Evolutionary conservation across 352 stramenopile species (phyloP).

Genomic region (Peronospora farinosa): DNA sequence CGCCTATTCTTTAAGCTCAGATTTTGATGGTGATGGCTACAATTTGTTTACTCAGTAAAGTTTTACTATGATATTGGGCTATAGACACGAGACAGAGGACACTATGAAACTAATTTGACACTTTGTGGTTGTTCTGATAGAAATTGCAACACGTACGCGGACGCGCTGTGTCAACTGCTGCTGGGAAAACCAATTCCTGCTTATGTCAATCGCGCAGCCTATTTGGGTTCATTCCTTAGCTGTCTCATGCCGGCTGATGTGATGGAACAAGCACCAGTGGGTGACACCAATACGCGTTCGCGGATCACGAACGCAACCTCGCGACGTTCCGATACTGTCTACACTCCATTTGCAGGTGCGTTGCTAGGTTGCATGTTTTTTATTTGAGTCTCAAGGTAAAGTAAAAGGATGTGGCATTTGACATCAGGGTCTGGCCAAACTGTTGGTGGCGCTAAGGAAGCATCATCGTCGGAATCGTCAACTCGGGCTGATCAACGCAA

Average conservation of each 20-base stretch:
- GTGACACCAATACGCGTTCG: conserved; percentile 24
- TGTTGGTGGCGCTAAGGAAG: conserved; percentile 17
- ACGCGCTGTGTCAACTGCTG: conserved; percentile 80
- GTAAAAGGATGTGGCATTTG: not conserved
- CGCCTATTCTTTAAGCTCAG: conserved; percentile 75
- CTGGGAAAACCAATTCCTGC: conserved; percentile 74
- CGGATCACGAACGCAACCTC: conserved; percentile 15
- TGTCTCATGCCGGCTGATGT: conserved; percentile 63
- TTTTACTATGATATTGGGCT: conserved; percentile 6
- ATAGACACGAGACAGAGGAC: not conserved
- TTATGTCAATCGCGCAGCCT: conserved; percentile 91
- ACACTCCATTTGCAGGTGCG: conserved; percentile 60
- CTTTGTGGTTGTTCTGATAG: conserved; percentile 13
- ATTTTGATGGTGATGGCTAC: conserved; percentile 87
- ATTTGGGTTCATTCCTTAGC: conserved; percentile 87
- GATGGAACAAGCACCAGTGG: conserved; percentile 55
- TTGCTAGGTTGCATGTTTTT: conserved; percentile 6
- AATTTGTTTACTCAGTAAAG: conserved; percentile 82
- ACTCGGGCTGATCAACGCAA: conserved; percentile 54
- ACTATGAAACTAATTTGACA: not conserved
- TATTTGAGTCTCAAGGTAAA: not conserved
- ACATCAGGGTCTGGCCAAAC: conserved; percentile 43
- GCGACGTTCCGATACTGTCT: conserved; percentile 36
- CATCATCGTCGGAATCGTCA: conserved; percentile 18
- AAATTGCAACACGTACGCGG: conserved; percentile 94